Percentiles rank a stretch among this genome's conserved stretches.
Evolutionary conservation across 2,329 filamentous ascomycete species (phyloP).

Genomic region (Penicillium glabrum): DNA sequence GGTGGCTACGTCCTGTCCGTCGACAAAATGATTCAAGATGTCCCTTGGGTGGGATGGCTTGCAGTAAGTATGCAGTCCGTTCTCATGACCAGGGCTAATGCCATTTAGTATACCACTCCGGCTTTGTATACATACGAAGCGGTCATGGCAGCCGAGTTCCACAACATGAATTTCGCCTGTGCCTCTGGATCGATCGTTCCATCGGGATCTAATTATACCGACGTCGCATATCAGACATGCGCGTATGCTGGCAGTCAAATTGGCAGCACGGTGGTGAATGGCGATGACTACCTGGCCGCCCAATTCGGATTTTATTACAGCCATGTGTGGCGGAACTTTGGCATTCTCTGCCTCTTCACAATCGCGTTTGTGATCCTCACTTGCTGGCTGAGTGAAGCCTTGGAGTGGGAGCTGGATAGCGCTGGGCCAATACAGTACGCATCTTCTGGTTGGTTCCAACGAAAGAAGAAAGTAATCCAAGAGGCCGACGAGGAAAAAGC

Average conservation of each 20-base stretch:
- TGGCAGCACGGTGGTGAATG: constrained; percentile 51
- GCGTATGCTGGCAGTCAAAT: constrained; percentile 54
- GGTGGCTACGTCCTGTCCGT: constrained; percentile 64
- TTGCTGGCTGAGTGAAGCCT: constrained; percentile 63
- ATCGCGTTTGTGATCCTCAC: constrained; percentile 69
- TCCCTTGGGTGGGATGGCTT: constrained; percentile 64
- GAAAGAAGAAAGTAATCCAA: constrained; percentile 2
- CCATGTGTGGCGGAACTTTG: constrained; percentile 70
- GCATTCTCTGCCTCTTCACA: constrained; percentile 70
- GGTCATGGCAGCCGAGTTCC: constrained; percentile 64
- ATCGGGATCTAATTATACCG: constrained; percentile 50
- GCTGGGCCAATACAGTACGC: constrained; percentile 67
- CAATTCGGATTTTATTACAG: constrained; percentile 52
- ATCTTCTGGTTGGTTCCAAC: constrained; percentile 44
- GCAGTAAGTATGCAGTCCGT: constrained; percentile 21
- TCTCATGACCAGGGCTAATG: neutral
- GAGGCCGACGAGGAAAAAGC: constrained; percentile 23
- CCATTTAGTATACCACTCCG: constrained; percentile 47
- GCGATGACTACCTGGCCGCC: constrained; percentile 53
- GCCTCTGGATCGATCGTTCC: constrained; percentile 57
- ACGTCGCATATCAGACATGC: constrained; percentile 58
- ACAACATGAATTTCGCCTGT: constrained; percentile 55
- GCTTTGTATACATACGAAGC: constrained; percentile 62
- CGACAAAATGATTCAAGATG: constrained; percentile 54
- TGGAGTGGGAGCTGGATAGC: constrained; percentile 59